Conservation (phyloP, 2,329 filamentous ascomycete species). For the Chaetomiaceae sp. region DNA sequence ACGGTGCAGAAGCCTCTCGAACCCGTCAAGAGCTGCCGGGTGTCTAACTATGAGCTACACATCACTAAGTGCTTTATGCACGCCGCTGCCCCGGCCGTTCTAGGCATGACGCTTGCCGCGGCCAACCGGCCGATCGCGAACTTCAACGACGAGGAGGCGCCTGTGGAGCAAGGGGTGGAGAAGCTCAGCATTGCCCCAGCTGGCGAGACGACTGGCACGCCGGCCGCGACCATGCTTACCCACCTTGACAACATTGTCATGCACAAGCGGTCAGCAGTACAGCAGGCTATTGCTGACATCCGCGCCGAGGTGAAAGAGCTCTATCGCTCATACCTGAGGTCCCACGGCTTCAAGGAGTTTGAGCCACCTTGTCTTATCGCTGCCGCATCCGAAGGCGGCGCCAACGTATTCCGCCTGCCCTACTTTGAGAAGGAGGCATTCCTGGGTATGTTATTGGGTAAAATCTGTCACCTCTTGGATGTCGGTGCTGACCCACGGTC, state of each 20-base stretch:
- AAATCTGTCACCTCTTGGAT: background rate
- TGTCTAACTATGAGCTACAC: slow-evolving; percentile 80
- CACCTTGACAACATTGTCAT: slow-evolving; percentile 88
- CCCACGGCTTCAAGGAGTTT: slow-evolving; percentile 73
- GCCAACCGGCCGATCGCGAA: slow-evolving; percentile 53
- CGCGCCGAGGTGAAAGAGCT: slow-evolving; percentile 40
- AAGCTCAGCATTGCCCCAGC: slow-evolving; percentile 31
- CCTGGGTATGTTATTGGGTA: slow-evolving; percentile 59
- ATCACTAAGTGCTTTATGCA: slow-evolving; percentile 80
- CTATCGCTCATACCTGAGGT: slow-evolving; percentile 60
- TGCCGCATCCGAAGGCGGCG: slow-evolving; percentile 86
- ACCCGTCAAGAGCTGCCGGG: slow-evolving; percentile 80
- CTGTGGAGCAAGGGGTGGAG: slow-evolving; percentile 33
- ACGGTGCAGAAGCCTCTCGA: slow-evolving; percentile 76
- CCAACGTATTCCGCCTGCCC: slow-evolving; percentile 82
- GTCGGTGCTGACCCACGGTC: background rate
- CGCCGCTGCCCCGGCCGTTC: slow-evolving; percentile 54
- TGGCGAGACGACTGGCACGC: slow-evolving; percentile 43
- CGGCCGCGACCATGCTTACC: slow-evolving; percentile 76
- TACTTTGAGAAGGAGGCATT: slow-evolving; percentile 85
- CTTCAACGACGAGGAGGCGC: slow-evolving; percentile 54
- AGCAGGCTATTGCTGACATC: slow-evolving; percentile 70
- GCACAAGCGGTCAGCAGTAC: slow-evolving; percentile 86
- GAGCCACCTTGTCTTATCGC: slow-evolving; percentile 87
- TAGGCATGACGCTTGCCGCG: slow-evolving; percentile 54